These are phyloP conservation scores for Fremontodendron californicum DNA, from an alignment of 345 rosid genomes.

Conservation along the genomic window DNA sequence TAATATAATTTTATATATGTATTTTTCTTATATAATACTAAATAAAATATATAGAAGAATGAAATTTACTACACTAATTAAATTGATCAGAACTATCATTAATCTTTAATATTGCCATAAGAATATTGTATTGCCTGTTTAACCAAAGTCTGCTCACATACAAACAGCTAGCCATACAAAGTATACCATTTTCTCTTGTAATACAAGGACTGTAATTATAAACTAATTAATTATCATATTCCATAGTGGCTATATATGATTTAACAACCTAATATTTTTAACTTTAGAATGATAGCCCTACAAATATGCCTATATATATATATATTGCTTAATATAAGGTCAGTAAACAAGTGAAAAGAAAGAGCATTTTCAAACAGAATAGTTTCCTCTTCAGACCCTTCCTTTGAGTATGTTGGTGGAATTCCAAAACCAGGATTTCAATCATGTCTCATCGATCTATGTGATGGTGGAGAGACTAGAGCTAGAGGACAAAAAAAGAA, in stretches of 20 bases:
- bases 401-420: not conserved
- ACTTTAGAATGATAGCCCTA: constrained; percentile 10
- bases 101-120: no score
- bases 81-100: no score
- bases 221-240: no score
- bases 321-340: not conserved
- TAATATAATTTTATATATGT: no score
- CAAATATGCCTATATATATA: not conserved
- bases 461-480: not conserved
- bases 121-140: no score
- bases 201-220: no score
- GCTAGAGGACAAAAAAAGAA: not conserved
- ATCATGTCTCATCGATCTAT: constrained; percentile 1
- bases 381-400: constrained; percentile 8
- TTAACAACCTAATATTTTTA: not conserved
- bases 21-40: no score
- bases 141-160: not conserved
- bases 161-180: no score
- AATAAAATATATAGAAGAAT: no score
- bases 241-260: no score
- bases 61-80: no score
- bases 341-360: not conserved
- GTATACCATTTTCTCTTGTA: no score
- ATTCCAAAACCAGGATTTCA: not conserved
- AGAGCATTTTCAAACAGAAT: not conserved